A percentile compares a stretch with the other conserved stretches of the same genome.
Evolutionary conservation across 2,329 filamentous ascomycete species (phyloP).

Genomic region (Hymenoscyphus albidus): DNA sequence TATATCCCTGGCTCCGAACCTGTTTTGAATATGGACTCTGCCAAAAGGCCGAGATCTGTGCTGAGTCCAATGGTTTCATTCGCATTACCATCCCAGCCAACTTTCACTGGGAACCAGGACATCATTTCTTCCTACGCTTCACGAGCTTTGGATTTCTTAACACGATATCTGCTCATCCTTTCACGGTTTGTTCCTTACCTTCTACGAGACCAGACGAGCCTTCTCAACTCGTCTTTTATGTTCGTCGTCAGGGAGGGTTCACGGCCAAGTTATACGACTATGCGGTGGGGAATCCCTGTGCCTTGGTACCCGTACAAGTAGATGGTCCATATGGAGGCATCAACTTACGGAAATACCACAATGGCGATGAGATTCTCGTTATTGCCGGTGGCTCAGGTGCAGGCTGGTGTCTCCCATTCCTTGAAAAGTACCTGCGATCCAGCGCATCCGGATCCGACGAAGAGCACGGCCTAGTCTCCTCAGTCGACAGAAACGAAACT

Average conservation of each 20-base stretch:
- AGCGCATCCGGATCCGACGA: background rate
- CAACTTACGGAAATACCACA: constrained; percentile 4
- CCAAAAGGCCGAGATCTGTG: constrained; percentile 64
- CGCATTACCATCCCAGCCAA: constrained; percentile 82
- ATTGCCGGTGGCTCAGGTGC: constrained; percentile 18
- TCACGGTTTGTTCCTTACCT: constrained; percentile 77
- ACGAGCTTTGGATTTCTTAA: constrained; percentile 60
- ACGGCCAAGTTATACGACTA: constrained; percentile 10
- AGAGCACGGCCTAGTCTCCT: background rate
- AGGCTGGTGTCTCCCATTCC: constrained; percentile 15
- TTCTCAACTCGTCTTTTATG: constrained; percentile 15
- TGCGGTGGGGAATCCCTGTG: background rate
- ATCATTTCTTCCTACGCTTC: constrained; percentile 92
- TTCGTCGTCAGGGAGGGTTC: constrained; percentile 11
- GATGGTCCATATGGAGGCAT: constrained; percentile 20
- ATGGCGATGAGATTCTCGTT: constrained; percentile 12
- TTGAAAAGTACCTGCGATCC: constrained; percentile 8
- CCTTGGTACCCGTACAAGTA: constrained; percentile 12
- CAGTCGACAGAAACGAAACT: background rate
- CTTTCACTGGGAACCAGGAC: constrained; percentile 83
- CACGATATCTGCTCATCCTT: constrained; percentile 82
- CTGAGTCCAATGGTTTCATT: constrained; percentile 85
- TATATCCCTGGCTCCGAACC: constrained; percentile 68
- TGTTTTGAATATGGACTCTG: constrained; percentile 84
- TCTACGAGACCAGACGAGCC: background rate